These are phyloP conservation scores for Tremellales sp. DNA, from an alignment of 1,284 basidiomycete species.

Conservation along the genomic window DNA sequence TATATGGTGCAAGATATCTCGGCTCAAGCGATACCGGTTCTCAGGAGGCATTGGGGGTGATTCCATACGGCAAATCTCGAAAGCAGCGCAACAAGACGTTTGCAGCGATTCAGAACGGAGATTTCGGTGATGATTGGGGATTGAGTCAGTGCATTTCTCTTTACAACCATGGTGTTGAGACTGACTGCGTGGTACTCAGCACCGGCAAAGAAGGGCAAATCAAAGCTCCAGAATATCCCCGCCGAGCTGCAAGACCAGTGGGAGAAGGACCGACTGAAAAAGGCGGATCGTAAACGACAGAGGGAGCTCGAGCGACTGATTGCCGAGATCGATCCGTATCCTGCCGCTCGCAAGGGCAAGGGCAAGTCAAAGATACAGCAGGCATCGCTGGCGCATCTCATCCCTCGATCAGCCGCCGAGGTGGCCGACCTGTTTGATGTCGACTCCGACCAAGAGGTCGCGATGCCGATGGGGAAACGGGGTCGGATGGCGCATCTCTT, in stretches of 20 bases:
- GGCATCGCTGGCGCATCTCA: slow-evolving; percentile 34
- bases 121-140: slow-evolving; percentile 53
- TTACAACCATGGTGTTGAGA: not conserved
- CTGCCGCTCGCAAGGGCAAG: slow-evolving; percentile 26
- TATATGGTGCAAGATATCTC: not conserved
- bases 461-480: slow-evolving; percentile 7
- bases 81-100: slow-evolving; percentile 61
- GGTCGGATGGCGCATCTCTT: slow-evolving; percentile 5
- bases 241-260: slow-evolving; percentile 66
- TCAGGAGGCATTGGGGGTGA: slow-evolving; percentile 55
- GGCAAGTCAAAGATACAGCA: slow-evolving; percentile 32
- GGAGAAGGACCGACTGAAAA: slow-evolving; percentile 74
- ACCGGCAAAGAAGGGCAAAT: slow-evolving; percentile 50
- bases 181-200: slow-evolving; percentile 19
- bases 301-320: slow-evolving; percentile 55
- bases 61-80: slow-evolving; percentile 49
- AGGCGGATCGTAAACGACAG: slow-evolving; percentile 68
- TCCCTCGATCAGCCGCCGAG: slow-evolving; percentile 35
- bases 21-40: not conserved
- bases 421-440: slow-evolving; percentile 45
- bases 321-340: slow-evolving; percentile 55
- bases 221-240: slow-evolving; percentile 58
- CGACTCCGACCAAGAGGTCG: slow-evolving; percentile 27
- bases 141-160: slow-evolving; percentile 22
- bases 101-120: slow-evolving; percentile 60